A percentile compares a stretch with the other conserved stretches of the same genome.
These are phyloP conservation scores for Inga leiocalycina DNA, from an alignment of 306 rosid genomes.

Conservation along the genomic window DNA sequence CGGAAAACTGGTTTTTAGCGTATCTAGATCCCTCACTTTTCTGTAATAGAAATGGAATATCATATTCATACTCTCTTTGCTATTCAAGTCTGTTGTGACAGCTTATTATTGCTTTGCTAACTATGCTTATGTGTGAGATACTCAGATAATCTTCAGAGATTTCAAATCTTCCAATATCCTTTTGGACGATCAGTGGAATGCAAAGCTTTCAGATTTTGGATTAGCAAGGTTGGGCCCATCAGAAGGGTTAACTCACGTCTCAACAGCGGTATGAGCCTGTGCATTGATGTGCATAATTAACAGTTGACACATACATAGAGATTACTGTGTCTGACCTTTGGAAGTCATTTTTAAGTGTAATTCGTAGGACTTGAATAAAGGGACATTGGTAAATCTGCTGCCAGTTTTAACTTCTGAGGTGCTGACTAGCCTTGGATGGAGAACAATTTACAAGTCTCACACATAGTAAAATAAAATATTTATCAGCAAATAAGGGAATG, in stretches of 20 bases:
- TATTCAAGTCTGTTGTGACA: slow-evolving; percentile 21
- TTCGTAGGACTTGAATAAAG: background rate
- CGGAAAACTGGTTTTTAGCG: slow-evolving; percentile 16
- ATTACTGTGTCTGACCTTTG: slow-evolving; percentile 5
- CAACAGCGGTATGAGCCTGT: slow-evolving; percentile 84
- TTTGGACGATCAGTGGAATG: slow-evolving; percentile 94
- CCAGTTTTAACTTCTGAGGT: background rate
- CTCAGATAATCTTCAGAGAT: slow-evolving; percentile 94
- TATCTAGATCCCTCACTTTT: slow-evolving; percentile 18
- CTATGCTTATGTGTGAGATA: slow-evolving; percentile 11
- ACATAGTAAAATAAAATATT: background rate
- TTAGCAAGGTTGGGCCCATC: slow-evolving; percentile 95
- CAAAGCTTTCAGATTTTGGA: slow-evolving; percentile 94
- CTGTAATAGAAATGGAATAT: background rate
- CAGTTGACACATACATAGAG: slow-evolving; percentile 12
- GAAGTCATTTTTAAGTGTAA: background rate
- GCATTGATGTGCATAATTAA: slow-evolving; percentile 20
- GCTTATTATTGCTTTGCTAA: slow-evolving; percentile 35
- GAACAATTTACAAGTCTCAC: slow-evolving; percentile 12
- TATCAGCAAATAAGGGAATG: background rate
- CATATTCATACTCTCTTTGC: background rate
- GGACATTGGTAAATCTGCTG: slow-evolving; percentile 2
- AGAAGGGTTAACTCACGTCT: slow-evolving; percentile 93
- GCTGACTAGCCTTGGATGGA: background rate
- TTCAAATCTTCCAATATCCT: slow-evolving; percentile 96